Conservation (phyloP, 441 rosid species). For the Euphorbia schlechtendalii region DNA sequence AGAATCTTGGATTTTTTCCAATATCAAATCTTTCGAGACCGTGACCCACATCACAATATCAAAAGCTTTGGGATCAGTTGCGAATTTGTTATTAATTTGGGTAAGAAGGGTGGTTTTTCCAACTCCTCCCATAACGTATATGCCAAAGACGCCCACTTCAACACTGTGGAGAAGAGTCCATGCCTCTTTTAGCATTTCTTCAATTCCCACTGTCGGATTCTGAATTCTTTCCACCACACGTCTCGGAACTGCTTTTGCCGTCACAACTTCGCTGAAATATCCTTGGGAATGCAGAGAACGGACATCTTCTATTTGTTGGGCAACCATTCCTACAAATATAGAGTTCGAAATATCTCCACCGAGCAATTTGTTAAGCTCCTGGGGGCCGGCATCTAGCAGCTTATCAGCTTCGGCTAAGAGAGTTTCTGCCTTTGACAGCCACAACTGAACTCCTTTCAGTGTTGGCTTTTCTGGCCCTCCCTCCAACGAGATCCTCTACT, state of each 20-base stretch:
- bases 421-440: too few relatives aligned
- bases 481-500: background rate
- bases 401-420: too few relatives aligned
- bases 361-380: too few relatives aligned
- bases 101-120: conserved; percentile 63
- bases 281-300: background rate
- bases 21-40: conserved; percentile 30
- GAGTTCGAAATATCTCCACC: background rate
- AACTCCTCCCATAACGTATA: conserved; percentile 45
- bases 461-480: too few relatives aligned
- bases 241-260: background rate
- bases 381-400: too few relatives aligned
- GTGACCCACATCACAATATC: too few relatives aligned
- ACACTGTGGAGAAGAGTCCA: conserved; percentile 35
- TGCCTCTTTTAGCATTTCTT: too few relatives aligned
- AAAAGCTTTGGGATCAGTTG: conserved; percentile 25
- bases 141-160: conserved; percentile 35
- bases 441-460: too few relatives aligned
- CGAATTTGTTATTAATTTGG: conserved; percentile 36
- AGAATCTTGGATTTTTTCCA: conserved; percentile 31
- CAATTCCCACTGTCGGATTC: conserved; percentile 26
- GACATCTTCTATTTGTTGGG: background rate
- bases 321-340: background rate
- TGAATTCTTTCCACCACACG: background rate
- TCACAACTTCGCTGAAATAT: background rate